Base-by-base conservation (phyloP, 371 early-diverging fungal species). In the Mortierella sp. region DNA sequence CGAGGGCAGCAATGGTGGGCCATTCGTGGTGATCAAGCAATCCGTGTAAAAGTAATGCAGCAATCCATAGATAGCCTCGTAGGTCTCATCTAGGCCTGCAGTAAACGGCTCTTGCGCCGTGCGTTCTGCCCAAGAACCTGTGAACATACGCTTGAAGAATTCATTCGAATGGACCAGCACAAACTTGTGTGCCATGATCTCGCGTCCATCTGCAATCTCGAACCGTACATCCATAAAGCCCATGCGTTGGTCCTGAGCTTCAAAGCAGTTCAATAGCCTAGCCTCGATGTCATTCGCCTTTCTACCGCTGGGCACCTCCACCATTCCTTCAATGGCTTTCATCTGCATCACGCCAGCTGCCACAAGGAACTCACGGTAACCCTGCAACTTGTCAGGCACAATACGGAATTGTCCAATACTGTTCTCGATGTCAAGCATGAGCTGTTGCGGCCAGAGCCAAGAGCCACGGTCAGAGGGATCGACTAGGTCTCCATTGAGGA, bases 141-240 rank as follows among this genome's bases (percentile, higher is more conserved):
- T 61, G 30, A 66, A 67, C 18, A 58, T 28, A 18, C 38, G 21
- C 18, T 19, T 30, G 21, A 62, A 72, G 21, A 58, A 54, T 0
- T 72, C 54, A 16, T 53, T 66, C 13, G 54, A 9, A n/a, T 61
- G 43, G 5, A 49, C 58, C 1, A 72, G 38, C 10, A 72, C 42
- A 21, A 72, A 53, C 21, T 67, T 72, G 62, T 72, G 72, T 3
- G 67, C 72, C 42, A 54, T 2, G 12, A 72, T 66, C 31, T 53
- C 26, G 2, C 48, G 53, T 7, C 45, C 46, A 2, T 9, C 9
- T 5, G 54, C 5, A 18, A 72, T 66, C 8, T 42, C 26, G 58
- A 72, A 72, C 27, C 47, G 43, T 1, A 66, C 39, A 18, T 72
- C 72, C 72, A 72, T 72, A 45, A 72, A 72, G 0, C 72, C 72